A percentile compares a stretch with the other conserved stretches of the same genome.
Evolutionary conservation across 148 eudicot genomes (phyloP).

Genomic region (Nepenthes mirabilis): DNA sequence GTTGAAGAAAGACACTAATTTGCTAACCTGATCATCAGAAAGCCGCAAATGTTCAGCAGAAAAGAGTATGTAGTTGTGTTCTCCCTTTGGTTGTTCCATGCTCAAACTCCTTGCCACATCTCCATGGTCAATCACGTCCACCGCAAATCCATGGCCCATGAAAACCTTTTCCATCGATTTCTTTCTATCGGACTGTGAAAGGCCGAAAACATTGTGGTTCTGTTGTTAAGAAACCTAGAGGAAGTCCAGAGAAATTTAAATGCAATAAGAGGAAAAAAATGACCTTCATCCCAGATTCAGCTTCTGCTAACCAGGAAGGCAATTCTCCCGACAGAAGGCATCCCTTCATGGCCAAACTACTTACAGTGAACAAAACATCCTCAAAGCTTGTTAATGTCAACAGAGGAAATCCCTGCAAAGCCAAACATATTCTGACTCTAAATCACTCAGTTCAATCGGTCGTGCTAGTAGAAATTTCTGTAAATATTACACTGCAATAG

Average conservation of each 20-base stretch:
- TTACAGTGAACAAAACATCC: slow-evolving; percentile 32
- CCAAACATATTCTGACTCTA: slow-evolving; percentile 1
- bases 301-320: slow-evolving; percentile 44
- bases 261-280: background rate
- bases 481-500: background rate
- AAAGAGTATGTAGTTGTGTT: slow-evolving; percentile 30
- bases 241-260: background rate
- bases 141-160: slow-evolving; percentile 56
- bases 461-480: no score
- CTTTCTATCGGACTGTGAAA: slow-evolving; percentile 23
- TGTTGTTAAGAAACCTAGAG: background rate
- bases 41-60: slow-evolving; percentile 65
- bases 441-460: no score
- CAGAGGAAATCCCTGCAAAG: slow-evolving; percentile 66
- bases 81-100: slow-evolving; percentile 16
- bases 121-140: slow-evolving; percentile 31
- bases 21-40: slow-evolving; percentile 86
- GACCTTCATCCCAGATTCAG: slow-evolving; percentile 37
- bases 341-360: slow-evolving; percentile 70
- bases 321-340: slow-evolving; percentile 65
- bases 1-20: background rate
- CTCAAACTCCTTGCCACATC: slow-evolving; percentile 36
- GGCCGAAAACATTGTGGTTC: background rate
- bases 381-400: slow-evolving; percentile 40
- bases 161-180: slow-evolving; percentile 62